Percentiles rank a stretch among this genome's conserved stretches.
These are phyloP conservation scores for Drechslera avenae DNA, from an alignment of 2,329 filamentous ascomycete genomes.

Conservation along the genomic window DNA sequence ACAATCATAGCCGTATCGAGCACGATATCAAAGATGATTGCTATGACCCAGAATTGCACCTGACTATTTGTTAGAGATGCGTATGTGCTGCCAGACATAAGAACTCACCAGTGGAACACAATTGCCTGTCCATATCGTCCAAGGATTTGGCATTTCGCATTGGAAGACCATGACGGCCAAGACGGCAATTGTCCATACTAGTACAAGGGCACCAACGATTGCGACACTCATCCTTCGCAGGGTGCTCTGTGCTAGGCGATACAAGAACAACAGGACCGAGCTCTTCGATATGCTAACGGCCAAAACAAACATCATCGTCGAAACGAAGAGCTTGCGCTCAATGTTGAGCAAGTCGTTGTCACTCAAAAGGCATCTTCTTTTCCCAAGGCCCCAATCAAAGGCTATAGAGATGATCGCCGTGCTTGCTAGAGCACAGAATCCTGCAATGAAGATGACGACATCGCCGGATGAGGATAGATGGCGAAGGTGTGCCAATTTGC, in stretches of 20 bases:
- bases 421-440: slow-evolving; percentile 29
- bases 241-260: slow-evolving; percentile 20
- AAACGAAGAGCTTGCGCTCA: slow-evolving; percentile 28
- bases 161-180: slow-evolving; percentile 27
- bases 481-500: slow-evolving; percentile 15
- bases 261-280: slow-evolving; percentile 28
- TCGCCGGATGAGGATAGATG: slow-evolving; percentile 26
- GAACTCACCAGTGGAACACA: slow-evolving; percentile 31
- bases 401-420: slow-evolving; percentile 30
- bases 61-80: slow-evolving; percentile 1
- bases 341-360: slow-evolving; percentile 11
- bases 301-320: slow-evolving; percentile 31
- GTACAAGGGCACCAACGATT: slow-evolving; percentile 15
- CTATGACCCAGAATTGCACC: slow-evolving; percentile 30
- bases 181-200: slow-evolving; percentile 28
- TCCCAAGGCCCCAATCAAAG: slow-evolving; percentile 27
- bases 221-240: slow-evolving; percentile 20
- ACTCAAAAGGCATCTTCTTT: slow-evolving; percentile 20
- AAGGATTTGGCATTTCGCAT: slow-evolving; percentile 33
- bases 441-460: slow-evolving; percentile 23
- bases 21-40: slow-evolving; percentile 23
- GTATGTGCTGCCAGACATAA: not conserved
- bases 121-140: slow-evolving; percentile 28
- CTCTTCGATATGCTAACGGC: slow-evolving; percentile 32
- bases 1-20: slow-evolving; percentile 26